Evolutionary conservation across 2,329 filamentous ascomycete genomes (phyloP).

Genomic region (Mycosphaerella arachidis): DNA sequence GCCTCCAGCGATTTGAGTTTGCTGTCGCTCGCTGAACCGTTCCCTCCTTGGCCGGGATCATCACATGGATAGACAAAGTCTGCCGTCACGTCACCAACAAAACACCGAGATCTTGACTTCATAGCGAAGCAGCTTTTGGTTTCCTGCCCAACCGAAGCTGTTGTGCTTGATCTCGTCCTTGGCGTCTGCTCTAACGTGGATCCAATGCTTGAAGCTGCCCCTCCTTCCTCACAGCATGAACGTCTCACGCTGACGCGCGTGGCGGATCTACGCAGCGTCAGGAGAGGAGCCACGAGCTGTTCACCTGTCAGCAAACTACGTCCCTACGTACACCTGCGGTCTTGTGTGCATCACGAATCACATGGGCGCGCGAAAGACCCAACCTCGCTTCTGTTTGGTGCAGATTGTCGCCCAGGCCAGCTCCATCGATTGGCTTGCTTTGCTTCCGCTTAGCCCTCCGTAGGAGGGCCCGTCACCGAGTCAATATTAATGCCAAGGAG

Average conservation of each 20-base stretch:
- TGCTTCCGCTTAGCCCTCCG: too few species aligned
- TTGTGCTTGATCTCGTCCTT: not conserved
- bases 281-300: not conserved
- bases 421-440: too few species aligned
- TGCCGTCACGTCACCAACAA: not conserved
- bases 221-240: not conserved
- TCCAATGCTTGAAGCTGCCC: not conserved
- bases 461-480: too few species aligned
- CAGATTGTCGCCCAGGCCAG: too few species aligned
- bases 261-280: not conserved
- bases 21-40: not conserved
- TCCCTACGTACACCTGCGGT: not conserved
- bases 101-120: not conserved
- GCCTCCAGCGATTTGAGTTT: not conserved
- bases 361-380: not conserved
- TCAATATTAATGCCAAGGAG: too few species aligned
- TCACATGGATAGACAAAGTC: not conserved
- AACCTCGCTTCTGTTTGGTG: too few species aligned
- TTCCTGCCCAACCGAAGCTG: not conserved
- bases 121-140: not conserved
- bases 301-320: not conserved
- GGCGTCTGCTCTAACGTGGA: not conserved
- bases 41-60: not conserved
- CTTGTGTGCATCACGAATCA: not conserved
- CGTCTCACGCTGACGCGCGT: constrained; percentile 2